phyloP scores from a whole-genome alignment of 2,329 filamentous ascomycete genomes.

The Penicillium brasilianum region DNA sequence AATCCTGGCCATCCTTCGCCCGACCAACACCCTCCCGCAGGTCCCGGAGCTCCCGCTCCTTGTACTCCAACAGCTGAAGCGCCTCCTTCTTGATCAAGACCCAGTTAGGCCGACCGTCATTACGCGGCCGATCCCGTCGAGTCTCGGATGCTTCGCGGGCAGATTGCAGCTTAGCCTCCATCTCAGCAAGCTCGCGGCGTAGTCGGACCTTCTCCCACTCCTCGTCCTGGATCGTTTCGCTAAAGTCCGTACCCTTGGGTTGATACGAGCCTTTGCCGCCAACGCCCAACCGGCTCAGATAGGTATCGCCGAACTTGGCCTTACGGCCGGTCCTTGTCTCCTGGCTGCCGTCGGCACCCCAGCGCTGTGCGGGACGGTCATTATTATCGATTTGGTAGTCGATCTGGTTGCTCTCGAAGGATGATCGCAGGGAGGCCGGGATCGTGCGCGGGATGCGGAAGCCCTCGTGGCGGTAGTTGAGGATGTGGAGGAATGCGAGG shows the following conservation, averaged over 20 bases:
- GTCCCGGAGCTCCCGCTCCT: conserved; percentile 75
- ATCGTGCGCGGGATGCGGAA: conserved; percentile 91
- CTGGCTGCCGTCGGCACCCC: conserved; percentile 80
- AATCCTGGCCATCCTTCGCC: conserved; percentile 68
- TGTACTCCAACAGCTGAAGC: conserved; percentile 93
- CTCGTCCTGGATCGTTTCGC: conserved; percentile 77
- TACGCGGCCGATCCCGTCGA: conserved; percentile 58
- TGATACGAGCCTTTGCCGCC: conserved; percentile 78
- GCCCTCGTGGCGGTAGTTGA: conserved; percentile 94
- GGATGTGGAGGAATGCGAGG: conserved; percentile 93
- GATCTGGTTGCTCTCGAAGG: conserved; percentile 94
- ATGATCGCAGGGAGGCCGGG: conserved; percentile 85
- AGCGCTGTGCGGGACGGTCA: conserved; percentile 68
- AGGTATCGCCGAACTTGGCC: conserved; percentile 96
- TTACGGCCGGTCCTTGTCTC: conserved; percentile 85
- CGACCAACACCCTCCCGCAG: conserved; percentile 65
- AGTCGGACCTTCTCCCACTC: conserved; percentile 98
- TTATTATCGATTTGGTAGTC: conserved; percentile 88
- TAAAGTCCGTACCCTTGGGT: conserved; percentile 87
- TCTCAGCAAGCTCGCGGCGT: conserved; percentile 86
- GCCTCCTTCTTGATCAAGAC: conserved; percentile 92
- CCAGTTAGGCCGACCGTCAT: conserved; percentile 77
- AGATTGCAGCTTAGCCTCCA: conserved; percentile 84
- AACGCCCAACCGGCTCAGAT: conserved; percentile 84
- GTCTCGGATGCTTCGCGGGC: conserved; percentile 76